Percentiles rank a stretch among this genome's conserved stretches.
phyloP scores from a whole-genome alignment of 2,329 filamentous ascomycete species.

The Chrysoporthe puriensis region DNA sequence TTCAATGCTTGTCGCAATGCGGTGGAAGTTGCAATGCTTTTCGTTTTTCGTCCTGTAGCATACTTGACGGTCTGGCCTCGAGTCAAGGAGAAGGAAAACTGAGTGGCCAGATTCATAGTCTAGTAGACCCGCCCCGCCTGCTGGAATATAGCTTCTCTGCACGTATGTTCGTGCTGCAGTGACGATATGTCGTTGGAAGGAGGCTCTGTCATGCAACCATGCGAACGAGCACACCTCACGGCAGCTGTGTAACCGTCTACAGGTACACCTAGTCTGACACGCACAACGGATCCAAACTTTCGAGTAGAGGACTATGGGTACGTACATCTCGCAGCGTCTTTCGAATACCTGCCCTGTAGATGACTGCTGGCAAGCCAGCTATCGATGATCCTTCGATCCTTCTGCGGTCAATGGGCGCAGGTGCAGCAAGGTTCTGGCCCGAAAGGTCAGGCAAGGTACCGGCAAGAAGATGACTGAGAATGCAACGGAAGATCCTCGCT shows the following conservation, averaged over 20 bases:
- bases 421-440: background rate
- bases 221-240: no score
- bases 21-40: background rate
- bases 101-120: background rate
- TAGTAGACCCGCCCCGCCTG: background rate
- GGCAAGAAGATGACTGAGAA: background rate
- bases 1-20: no score
- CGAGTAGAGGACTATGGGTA: no score
- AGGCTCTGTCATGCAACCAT: background rate
- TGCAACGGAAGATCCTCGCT: background rate
- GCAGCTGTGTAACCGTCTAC: no score
- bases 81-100: background rate
- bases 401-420: background rate
- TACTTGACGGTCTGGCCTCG: background rate
- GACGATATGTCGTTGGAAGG: background rate
- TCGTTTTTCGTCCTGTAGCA: background rate
- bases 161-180: background rate
- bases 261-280: no score
- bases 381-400: background rate
- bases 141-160: background rate
- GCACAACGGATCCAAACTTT: background rate
- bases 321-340: background rate
- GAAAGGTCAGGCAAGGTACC: background rate
- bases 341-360: background rate
- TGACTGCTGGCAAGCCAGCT: background rate